Base-by-base conservation (phyloP, 495 filamentous ascomycete species). In the Chaetomium tenue region DNA sequence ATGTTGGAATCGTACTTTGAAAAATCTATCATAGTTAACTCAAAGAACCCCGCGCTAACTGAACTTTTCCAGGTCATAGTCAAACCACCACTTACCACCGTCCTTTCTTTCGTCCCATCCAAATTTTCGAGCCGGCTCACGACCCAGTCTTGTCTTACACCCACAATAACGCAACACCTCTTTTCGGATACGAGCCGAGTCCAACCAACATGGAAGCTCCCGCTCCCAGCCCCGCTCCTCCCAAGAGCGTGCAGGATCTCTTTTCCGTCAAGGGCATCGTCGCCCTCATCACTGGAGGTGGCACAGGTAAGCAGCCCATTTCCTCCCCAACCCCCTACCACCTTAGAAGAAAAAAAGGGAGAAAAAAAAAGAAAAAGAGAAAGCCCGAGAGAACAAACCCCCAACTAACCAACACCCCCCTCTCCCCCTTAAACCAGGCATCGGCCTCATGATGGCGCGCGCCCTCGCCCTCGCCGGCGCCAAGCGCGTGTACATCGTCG, bases 401-500 rank as follows among this genome's bases (percentile, higher is more conserved):
- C 11, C 33, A 37, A 37, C 33, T 37, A 37, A 37, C 33, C 33
- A 37, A 37, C 33, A n/a, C n/a, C n/a, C 33, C 33, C 33, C 28
- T 30, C 28, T 6, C 3, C 28, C 28, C 28, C 28, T n/a, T n/a
- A n/a, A 30, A 30, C 28, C 47, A 88, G 88, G 88, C 16, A 87
- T 90, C 67, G 88, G 88, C 22, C 72, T 84, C 18, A 86, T 87
- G 81, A 89, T 90, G 74, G 80, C 88, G 11, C 81, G 81, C 63
- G 86, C 87, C 28, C 81, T 92, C 5, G 86, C 79, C 28, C 63
- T 63, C 13, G 72, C 64, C 25, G 89, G 89, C 15, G 89, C 89
- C 11, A 64, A 76, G 16, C 86, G 85, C 61, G 84, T 92, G 26
- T 92, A 90, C 81, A 90, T 92, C 57, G 68, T 88, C 46, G 88